Evolutionary conservation across 225 moss, liverwort and hornwort genomes (phyloP).

Genomic region (Sphagnum tenellum): DNA sequence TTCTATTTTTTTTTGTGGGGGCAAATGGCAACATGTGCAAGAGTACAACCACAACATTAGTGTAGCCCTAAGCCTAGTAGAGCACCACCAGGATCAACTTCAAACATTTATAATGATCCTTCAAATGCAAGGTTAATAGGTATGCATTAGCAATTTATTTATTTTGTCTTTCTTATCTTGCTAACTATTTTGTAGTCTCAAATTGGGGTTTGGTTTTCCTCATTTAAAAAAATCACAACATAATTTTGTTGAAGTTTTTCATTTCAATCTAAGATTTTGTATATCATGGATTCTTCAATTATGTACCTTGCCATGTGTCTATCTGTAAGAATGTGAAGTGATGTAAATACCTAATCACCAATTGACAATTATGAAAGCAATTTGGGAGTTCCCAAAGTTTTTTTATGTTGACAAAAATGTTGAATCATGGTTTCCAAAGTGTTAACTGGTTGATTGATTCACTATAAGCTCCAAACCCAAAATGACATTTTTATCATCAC

Average conservation of each 20-base stretch:
- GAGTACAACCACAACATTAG: slow-evolving; percentile 84
- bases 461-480: slow-evolving; percentile 31
- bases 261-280: too few species aligned
- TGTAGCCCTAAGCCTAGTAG: slow-evolving; percentile 45
- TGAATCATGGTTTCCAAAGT: slow-evolving; percentile 83
- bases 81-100: slow-evolving; percentile 39
- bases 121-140: slow-evolving; percentile 52
- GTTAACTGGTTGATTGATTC: slow-evolving; percentile 80
- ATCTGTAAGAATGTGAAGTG: too few species aligned
- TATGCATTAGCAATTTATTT: slow-evolving; percentile 4
- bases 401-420: slow-evolving; percentile 89
- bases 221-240: background rate
- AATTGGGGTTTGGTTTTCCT: background rate
- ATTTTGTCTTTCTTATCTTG: background rate
- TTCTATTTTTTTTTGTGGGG: slow-evolving; percentile 1
- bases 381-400: slow-evolving; percentile 92
- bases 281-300: background rate
- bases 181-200: too few species aligned
- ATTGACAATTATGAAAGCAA: slow-evolving; percentile 53
- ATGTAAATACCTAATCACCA: slow-evolving; percentile 10
- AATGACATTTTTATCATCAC: too few species aligned
- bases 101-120: slow-evolving; percentile 37
- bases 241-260: too few species aligned
- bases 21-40: slow-evolving; percentile 89
- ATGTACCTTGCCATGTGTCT: background rate